Evolutionary conservation across 2,329 filamentous ascomycete genomes (phyloP).

Genomic region (Trichoderma simmonsii): DNA sequence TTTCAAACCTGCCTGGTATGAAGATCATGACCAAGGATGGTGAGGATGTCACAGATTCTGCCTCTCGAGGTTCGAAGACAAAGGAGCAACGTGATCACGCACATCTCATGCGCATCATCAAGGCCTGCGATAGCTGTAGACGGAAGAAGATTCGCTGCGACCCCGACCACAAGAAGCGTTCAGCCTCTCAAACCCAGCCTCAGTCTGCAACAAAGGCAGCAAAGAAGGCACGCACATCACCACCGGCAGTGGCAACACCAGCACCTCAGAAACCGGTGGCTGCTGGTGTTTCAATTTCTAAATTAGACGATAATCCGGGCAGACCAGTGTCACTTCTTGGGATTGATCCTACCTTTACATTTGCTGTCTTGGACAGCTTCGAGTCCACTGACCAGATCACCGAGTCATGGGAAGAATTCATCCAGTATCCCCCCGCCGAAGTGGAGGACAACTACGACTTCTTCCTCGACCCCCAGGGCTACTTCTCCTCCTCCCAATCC

Average conservation of each 20-base stretch:
- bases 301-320: neutral
- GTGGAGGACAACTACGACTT: constrained; percentile 44
- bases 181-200: constrained; percentile 31
- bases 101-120: constrained; percentile 64
- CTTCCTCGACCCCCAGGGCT: constrained; percentile 42
- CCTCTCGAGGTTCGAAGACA: constrained; percentile 61
- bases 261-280: constrained; percentile 12
- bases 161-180: constrained; percentile 54
- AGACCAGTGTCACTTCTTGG: constrained; percentile 16
- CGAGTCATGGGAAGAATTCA: constrained; percentile 46
- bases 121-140: constrained; percentile 62
- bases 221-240: constrained; percentile 40
- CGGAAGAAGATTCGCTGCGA: constrained; percentile 63
- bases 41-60: constrained; percentile 59
- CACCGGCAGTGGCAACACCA: constrained; percentile 22
- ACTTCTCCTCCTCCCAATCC: constrained; percentile 42
- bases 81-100: constrained; percentile 67
- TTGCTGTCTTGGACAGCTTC: constrained; percentile 25
- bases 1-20: constrained; percentile 59
- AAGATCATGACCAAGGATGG: constrained; percentile 65
- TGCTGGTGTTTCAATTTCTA: neutral
- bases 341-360: constrained; percentile 24
- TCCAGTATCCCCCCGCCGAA: constrained; percentile 40
- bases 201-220: constrained; percentile 35
- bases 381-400: constrained; percentile 17